Evolutionary conservation across 148 eudicot species (phyloP), one percentile per base, ranked within the genome.

Genomic region (Tetragonia tetragonoides): DNA sequence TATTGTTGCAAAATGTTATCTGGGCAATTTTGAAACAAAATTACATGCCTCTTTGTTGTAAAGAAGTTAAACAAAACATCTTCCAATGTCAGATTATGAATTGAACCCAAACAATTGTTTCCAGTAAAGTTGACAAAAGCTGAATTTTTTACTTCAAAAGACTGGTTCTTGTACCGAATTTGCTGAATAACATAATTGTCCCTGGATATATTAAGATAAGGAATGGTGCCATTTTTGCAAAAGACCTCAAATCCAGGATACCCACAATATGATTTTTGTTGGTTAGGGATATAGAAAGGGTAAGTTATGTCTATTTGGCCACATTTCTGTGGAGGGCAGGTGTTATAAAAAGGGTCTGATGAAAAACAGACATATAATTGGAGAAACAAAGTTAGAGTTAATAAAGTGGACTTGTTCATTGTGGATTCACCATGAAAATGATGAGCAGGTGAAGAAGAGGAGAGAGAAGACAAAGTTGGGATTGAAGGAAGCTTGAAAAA

Each of bases 221-320:
- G 74, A 14, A 44, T 8, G 9, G 8, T 51, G 15, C 10, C 10
- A 12, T 70, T 70, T 6, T 24, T 15, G 21, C 74, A 70, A 38
- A 60, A 49, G 8, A 70, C 74, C 14, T 70, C 60, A 70, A 47
- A 70, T 28, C 74, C 60, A 21, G 74, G 74, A 34, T 70, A 70
- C 40, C 74, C 74, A 51, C 74, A 70, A 49, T 49, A 34, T 34
- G 28, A 0, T 0, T 49, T 4, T 70, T 70, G 74, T 60, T 51
- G 41, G 38, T 53, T 34, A 28, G 49, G 24, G 15, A 70, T 70
- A 49, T 34, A 53, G 47, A 70, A 70, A 2, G 74, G 74, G 74
- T 70, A 70, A 24, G 38, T 49, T 23, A 70, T 24, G 3, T 23
- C 5, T 46, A 70, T 24, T 17, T 21, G 2, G 18, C 73, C 73